A percentile compares a stretch with the other conserved stretches of the same genome.
Evolutionary conservation across 2,329 filamentous ascomycete species (phyloP).

Genomic region (Fusarium siculi): DNA sequence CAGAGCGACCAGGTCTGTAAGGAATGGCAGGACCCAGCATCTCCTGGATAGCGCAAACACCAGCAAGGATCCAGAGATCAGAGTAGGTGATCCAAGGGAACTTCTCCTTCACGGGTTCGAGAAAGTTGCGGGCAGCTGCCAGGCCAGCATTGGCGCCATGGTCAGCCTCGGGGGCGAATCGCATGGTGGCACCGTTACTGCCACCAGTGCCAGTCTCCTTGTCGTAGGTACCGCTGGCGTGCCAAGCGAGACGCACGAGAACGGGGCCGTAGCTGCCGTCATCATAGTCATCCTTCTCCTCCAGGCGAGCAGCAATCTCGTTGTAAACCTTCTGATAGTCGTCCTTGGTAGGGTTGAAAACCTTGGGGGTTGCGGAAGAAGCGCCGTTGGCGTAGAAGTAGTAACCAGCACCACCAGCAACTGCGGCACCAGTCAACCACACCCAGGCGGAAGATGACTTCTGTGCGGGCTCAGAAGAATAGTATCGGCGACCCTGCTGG

Average conservation of each 20-base stretch:
- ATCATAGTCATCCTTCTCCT: conserved; percentile 94
- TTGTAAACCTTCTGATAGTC: conserved; percentile 98
- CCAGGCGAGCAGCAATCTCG: conserved; percentile 79
- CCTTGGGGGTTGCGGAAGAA: conserved; percentile 60
- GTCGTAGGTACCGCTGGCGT: conserved; percentile 92
- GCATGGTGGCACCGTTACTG: conserved; percentile 97
- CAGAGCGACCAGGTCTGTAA: conserved; percentile 86
- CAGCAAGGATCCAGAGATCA: conserved; percentile 94
- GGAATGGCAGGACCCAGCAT: conserved; percentile 90
- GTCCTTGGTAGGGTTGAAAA: conserved; percentile 79
- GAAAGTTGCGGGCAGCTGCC: conserved; percentile 86
- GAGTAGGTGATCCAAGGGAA: conserved; percentile 98
- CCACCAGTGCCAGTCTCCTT: conserved; percentile 88
- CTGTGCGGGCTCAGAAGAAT: conserved; percentile 75
- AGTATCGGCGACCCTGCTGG: conserved; percentile 79
- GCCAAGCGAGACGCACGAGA: conserved; percentile 91
- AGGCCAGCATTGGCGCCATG: conserved; percentile 96
- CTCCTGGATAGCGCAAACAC: conserved; percentile 89
- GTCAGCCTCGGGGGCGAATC: conserved; percentile 86
- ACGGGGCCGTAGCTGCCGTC: conserved; percentile 97
- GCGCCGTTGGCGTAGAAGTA: conserved; percentile 72
- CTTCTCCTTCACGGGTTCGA: conserved; percentile 87
- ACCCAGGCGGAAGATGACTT: conserved; percentile 61
- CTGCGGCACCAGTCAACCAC: conserved; percentile 68
- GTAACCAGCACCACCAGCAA: conserved; percentile 71